Evolutionary conservation across 208 protist genomes (phyloP).

Genomic region (Leishmania braziliensis): DNA sequence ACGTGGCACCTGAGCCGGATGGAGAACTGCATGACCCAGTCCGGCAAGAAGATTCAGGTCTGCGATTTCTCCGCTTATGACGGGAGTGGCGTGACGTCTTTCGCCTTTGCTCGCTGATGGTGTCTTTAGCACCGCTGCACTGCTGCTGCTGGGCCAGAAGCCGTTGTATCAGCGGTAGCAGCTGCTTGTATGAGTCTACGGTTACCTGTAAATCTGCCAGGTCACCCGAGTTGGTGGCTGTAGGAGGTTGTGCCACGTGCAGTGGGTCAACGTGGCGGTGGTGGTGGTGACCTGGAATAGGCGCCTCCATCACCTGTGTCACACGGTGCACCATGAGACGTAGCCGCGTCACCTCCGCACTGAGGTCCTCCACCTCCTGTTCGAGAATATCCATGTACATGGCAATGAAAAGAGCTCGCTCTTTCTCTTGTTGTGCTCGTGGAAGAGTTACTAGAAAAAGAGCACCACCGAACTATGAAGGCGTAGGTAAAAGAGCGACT

Average conservation of each 20-base stretch:
- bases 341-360: constrained; percentile 81
- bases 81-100: not conserved
- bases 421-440: not conserved
- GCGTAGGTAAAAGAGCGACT: not conserved
- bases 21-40: not conserved
- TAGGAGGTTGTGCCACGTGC: not conserved
- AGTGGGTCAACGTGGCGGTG: constrained; percentile 14
- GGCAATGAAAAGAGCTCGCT: not conserved
- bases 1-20: not conserved
- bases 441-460: not conserved
- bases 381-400: constrained; percentile 87
- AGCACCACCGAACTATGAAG: not conserved
- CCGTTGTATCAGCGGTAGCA: constrained; percentile 25
- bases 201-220: constrained; percentile 14
- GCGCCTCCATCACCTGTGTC: constrained; percentile 54
- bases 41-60: not conserved
- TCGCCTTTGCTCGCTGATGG: not conserved
- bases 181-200: constrained; percentile 28
- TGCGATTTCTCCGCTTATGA: not conserved
- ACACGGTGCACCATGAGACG: constrained; percentile 85
- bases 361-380: constrained; percentile 81
- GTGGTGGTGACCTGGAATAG: not conserved
- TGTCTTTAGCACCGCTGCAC: not conserved
- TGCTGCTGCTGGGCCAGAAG: constrained; percentile 25
- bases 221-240: not conserved